A percentile compares a stretch with the other conserved stretches of the same genome.
phyloP scores from a whole-genome alignment of 2,329 filamentous ascomycete genomes.

The Aspergillus novoparasiticus region DNA sequence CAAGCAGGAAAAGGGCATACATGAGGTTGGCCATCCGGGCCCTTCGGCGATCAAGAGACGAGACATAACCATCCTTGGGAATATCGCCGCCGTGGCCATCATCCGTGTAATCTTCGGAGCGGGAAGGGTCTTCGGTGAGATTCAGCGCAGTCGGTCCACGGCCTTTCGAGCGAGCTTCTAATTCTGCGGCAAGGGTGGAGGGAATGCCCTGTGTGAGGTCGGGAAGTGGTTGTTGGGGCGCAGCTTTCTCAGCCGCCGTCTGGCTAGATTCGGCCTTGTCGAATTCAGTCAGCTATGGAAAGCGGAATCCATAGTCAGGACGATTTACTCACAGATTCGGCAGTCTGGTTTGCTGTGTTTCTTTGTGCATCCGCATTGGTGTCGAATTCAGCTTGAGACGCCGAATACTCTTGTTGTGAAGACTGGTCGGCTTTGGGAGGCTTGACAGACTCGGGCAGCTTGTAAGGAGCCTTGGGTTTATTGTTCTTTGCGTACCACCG shows the following conservation, averaged over 20 bases:
- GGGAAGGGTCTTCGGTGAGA: conserved; percentile 55
- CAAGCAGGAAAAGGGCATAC: conserved; percentile 63
- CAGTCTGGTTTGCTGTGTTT: conserved; percentile 31
- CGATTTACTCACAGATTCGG: conserved; percentile 30
- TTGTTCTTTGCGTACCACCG: conserved; percentile 44
- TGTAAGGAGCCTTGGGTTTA: conserved; percentile 38
- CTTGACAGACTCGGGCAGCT: conserved; percentile 36
- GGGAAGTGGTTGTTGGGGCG: conserved; percentile 70
- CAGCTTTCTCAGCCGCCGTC: conserved; percentile 30
- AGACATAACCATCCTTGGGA: conserved; percentile 81
- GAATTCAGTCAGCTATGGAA: conserved; percentile 2
- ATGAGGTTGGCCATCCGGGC: conserved; percentile 75
- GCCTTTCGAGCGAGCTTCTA: conserved; percentile 50
- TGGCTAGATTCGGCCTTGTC: conserved; percentile 41
- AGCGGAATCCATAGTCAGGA: background rate
- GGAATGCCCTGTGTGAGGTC: conserved; percentile 94
- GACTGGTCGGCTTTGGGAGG: conserved; percentile 29
- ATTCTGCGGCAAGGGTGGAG: conserved; percentile 82
- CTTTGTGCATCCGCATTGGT: conserved; percentile 35
- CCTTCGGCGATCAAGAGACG: conserved; percentile 82
- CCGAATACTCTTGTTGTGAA: conserved; percentile 31
- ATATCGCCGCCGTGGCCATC: conserved; percentile 62
- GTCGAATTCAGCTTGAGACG: conserved; percentile 44
- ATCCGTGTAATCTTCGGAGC: conserved; percentile 48
- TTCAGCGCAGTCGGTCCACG: conserved; percentile 47